Percentiles rank a stretch among this genome's conserved stretches.
Evolutionary conservation across 805 yeast species (phyloP).

Genomic region (Yarrowia sp.): DNA sequence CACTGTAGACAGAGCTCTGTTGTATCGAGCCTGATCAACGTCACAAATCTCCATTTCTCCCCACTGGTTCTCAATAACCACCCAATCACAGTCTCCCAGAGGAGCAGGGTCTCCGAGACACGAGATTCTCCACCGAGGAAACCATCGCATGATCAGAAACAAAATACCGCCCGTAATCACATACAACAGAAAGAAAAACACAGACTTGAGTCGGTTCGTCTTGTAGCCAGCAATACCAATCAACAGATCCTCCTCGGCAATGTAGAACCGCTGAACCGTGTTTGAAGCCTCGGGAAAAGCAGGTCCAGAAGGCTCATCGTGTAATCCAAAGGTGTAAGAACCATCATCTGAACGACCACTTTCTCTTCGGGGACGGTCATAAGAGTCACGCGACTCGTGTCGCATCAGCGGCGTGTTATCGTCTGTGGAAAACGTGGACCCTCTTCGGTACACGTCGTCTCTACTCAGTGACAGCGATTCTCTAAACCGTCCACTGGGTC

Average conservation of each 20-base stretch:
- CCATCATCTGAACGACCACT: slow-evolving; percentile 23
- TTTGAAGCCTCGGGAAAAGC: slow-evolving; percentile 14
- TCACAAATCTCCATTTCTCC: slow-evolving; percentile 70
- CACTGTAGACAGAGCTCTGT: slow-evolving; percentile 67
- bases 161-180: slow-evolving; percentile 64
- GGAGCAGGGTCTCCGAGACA: slow-evolving; percentile 64
- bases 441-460: slow-evolving; percentile 11
- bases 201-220: slow-evolving; percentile 47
- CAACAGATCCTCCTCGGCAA: slow-evolving; percentile 93
- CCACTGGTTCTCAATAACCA: slow-evolving; percentile 88
- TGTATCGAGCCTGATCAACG: slow-evolving; percentile 59
- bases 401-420: slow-evolving; percentile 12
- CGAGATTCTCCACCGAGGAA: slow-evolving; percentile 69
- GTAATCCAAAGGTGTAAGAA: slow-evolving; percentile 14
- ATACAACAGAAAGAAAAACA: slow-evolving; percentile 54
- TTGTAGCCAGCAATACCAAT: slow-evolving; percentile 90
- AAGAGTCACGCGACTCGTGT: slow-evolving; percentile 15
- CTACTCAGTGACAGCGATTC: slow-evolving; percentile 26
- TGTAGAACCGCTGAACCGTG: slow-evolving; percentile 69
- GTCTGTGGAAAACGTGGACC: slow-evolving; percentile 10
- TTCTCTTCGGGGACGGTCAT: slow-evolving; percentile 18
- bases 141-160: slow-evolving; percentile 76
- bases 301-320: slow-evolving; percentile 12
- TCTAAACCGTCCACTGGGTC: slow-evolving; percentile 19
- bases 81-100: slow-evolving; percentile 84